A percentile compares a stretch with the other conserved stretches of the same genome.
phyloP scores from a whole-genome alignment of 768 basidiomycete species.

The Plicaturopsis crispa region DNA sequence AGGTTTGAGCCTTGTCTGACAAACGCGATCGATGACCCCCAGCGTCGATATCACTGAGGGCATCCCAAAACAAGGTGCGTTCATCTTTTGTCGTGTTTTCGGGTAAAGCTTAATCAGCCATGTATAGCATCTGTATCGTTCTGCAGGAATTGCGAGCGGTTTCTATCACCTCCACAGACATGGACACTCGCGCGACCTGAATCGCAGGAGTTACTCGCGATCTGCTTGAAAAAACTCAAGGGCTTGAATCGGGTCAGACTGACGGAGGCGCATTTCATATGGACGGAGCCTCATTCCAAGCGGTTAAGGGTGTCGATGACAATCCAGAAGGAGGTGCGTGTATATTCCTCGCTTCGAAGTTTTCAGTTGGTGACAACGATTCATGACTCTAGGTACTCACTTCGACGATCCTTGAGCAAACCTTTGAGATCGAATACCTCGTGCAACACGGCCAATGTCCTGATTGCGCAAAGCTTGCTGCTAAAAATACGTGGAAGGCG shows the following conservation, averaged over 20 bases:
- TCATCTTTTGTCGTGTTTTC: slow-evolving; percentile 1
- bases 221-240: slow-evolving; percentile 93
- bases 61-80: slow-evolving; percentile 86
- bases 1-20: not conserved
- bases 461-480: slow-evolving; percentile 88
- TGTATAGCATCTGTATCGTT: slow-evolving; percentile 73
- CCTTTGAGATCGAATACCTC: slow-evolving; percentile 94
- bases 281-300: slow-evolving; percentile 98
- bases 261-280: slow-evolving; percentile 98
- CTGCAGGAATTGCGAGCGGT: slow-evolving; percentile 95
- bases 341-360: not conserved
- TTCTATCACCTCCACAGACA: slow-evolving; percentile 79
- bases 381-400: slow-evolving; percentile 62
- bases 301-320: slow-evolving; percentile 88
- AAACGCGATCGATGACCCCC: not conserved
- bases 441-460: slow-evolving; percentile 95
- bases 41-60: slow-evolving; percentile 97
- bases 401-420: slow-evolving; percentile 92
- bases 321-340: slow-evolving; percentile 91
- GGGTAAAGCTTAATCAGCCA: not conserved
- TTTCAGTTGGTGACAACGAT: slow-evolving; percentile 1
- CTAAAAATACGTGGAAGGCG: slow-evolving; percentile 99
- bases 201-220: slow-evolving; percentile 86
- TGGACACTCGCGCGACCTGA: slow-evolving; percentile 88
- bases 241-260: slow-evolving; percentile 90